Conservation (phyloP, 2,329 filamentous ascomycete species). For the Botrytis fragariae region DNA sequence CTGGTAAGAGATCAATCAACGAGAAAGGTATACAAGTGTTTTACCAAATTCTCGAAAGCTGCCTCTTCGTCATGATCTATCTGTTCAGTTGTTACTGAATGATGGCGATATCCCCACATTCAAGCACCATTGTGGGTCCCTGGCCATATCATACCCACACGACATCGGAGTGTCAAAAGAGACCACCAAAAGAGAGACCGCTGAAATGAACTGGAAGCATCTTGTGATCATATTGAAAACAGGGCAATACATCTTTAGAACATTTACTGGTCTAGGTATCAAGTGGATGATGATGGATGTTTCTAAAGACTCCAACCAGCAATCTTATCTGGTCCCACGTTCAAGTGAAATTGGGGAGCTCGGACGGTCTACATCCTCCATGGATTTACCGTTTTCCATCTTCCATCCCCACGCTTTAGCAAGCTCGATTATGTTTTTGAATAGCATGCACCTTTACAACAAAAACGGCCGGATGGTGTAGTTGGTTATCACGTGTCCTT, state of each 20-base stretch:
- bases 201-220: background rate
- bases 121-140: background rate
- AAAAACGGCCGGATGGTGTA: conserved; percentile 16
- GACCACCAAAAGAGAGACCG: background rate
- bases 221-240: background rate
- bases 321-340: background rate
- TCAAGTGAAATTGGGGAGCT: background rate
- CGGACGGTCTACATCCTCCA: background rate
- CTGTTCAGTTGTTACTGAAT: conserved; percentile 2
- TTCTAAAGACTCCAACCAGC: background rate
- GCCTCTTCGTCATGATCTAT: background rate
- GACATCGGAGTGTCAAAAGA: background rate
- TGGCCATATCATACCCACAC: background rate
- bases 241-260: background rate
- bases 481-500: conserved; percentile 19
- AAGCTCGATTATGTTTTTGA: background rate
- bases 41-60: background rate
- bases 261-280: background rate
- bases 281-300: background rate
- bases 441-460: accelerated
- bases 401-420: background rate
- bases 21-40: background rate
- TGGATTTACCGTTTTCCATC: background rate
- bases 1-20: background rate
- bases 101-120: conserved; percentile 10